These are phyloP conservation scores for Aspergillus unguis DNA, from an alignment of 2,329 filamentous ascomycete genomes.

Conservation along the genomic window DNA sequence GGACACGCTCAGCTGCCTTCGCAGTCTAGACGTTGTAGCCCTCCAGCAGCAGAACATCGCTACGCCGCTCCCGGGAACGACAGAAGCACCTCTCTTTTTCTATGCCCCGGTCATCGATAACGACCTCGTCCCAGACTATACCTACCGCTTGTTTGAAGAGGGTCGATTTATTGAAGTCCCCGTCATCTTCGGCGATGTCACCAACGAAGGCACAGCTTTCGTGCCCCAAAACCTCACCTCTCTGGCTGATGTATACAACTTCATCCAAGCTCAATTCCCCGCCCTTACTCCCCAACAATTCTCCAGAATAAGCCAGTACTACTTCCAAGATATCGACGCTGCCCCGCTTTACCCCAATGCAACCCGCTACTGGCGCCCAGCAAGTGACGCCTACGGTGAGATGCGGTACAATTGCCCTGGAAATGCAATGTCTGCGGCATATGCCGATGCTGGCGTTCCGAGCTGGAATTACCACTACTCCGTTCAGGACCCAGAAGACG, in stretches of 20 bases:
- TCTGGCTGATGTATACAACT: constrained; percentile 50
- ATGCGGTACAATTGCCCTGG: constrained; percentile 64
- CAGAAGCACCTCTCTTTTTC: constrained; percentile 46
- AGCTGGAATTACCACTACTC: constrained; percentile 70
- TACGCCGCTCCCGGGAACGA: constrained; percentile 46
- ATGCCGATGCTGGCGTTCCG: constrained; percentile 27
- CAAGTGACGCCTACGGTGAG: constrained; percentile 60
- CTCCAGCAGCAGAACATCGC: constrained; percentile 48
- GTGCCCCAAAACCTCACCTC: constrained; percentile 50
- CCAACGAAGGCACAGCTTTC: constrained; percentile 65
- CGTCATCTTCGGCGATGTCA: constrained; percentile 57
- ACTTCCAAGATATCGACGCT: constrained; percentile 48
- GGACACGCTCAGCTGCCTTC: constrained; percentile 51
- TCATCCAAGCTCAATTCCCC: constrained; percentile 59
- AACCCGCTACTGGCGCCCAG: constrained; percentile 58
- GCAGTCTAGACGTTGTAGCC: constrained; percentile 40
- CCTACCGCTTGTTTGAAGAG: constrained; percentile 47
- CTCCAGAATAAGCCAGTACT: constrained; percentile 51
- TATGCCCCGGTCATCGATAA: constrained; percentile 53
- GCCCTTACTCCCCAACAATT: constrained; percentile 53
- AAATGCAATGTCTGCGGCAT: constrained; percentile 51
- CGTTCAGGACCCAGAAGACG: constrained; percentile 57
- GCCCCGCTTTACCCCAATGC: constrained; percentile 45
- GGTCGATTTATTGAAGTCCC: constrained; percentile 53
- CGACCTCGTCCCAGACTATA: constrained; percentile 51